phyloP scores from a whole-genome alignment of 169 alveolate species.

The Theileria equi region DNA sequence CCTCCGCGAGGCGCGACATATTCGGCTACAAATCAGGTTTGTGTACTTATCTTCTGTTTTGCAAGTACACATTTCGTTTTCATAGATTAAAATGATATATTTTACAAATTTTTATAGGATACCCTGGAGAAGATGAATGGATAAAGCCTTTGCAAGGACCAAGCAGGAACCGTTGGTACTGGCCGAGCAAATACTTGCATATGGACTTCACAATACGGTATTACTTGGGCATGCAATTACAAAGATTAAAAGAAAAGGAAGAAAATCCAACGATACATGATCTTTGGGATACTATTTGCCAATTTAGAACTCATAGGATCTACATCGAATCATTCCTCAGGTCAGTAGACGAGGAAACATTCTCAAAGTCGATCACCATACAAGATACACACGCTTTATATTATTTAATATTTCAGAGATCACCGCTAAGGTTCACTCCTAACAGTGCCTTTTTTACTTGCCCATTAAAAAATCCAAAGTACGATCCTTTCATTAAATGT shows the following conservation, averaged over 20 bases:
- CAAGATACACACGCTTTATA: conserved; percentile 44
- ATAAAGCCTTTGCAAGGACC: conserved; percentile 72
- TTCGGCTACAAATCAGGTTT: conserved; percentile 16
- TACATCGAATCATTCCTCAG: conserved; percentile 12
- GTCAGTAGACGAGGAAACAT: conserved; percentile 36
- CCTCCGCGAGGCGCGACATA: neutral
- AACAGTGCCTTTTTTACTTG: neutral
- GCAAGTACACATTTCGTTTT: neutral
- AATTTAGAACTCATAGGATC: conserved; percentile 10
- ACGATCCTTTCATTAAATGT: conserved; percentile 25
- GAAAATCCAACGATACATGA: conserved; percentile 41
- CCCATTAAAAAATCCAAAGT: neutral
- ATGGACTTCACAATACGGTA: conserved; percentile 71
- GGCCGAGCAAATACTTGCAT: conserved; percentile 78
- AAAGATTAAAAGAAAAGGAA: conserved; percentile 56
- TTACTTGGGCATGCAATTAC: conserved; percentile 72
- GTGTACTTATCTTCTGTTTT: neutral
- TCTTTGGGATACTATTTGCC: conserved; percentile 49
- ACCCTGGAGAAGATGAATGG: conserved; percentile 78
- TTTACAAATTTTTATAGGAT: conserved; percentile 15
- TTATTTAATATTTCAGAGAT: conserved; percentile 6
- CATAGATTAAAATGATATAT: neutral
- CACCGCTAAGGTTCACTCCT: neutral
- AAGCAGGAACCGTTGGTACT: conserved; percentile 71
- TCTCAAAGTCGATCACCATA: conserved; percentile 30